A percentile compares a stretch with the other conserved stretches of the same genome.
These are phyloP conservation scores for Candida rishiriensis DNA, from an alignment of 805 yeast genomes.

Conservation along the genomic window DNA sequence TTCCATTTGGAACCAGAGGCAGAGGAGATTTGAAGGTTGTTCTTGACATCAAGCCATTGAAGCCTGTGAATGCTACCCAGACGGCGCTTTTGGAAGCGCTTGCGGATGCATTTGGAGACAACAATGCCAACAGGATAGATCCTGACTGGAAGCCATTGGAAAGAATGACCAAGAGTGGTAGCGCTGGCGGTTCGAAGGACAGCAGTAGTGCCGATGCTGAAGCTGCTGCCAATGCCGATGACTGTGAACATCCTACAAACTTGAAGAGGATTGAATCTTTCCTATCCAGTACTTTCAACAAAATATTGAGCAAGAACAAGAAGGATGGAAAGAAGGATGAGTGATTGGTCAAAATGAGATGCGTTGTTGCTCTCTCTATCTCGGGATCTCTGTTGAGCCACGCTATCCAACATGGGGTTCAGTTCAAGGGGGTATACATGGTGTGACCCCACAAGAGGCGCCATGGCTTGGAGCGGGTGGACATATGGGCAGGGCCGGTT, in stretches of 20 bases:
- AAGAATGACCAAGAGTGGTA: slow-evolving; percentile 7
- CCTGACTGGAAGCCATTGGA: slow-evolving; percentile 39
- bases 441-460: too few relatives aligned
- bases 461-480: too few relatives aligned
- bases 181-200: not conserved
- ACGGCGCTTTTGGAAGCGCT: slow-evolving; percentile 87
- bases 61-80: slow-evolving; percentile 80
- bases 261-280: slow-evolving; percentile 54
- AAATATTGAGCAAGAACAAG: slow-evolving; percentile 25
- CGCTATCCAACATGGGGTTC: too few relatives aligned
- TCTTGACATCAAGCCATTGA: slow-evolving; percentile 63
- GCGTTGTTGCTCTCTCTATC: too few relatives aligned
- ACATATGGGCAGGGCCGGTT: too few relatives aligned
- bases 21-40: slow-evolving; percentile 82
- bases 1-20: slow-evolving; percentile 53
- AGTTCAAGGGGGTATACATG: too few relatives aligned
- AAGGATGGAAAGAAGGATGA: slow-evolving; percentile 10
- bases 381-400: too few relatives aligned
- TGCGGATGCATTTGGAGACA: slow-evolving; percentile 86
- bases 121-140: slow-evolving; percentile 67
- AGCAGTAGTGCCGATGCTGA: not conserved
- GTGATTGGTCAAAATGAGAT: not conserved
- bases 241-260: slow-evolving; percentile 40
- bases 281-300: slow-evolving; percentile 54
- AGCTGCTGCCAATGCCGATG: slow-evolving; percentile 5